phyloP scores from a whole-genome alignment of 2,329 filamentous ascomycete species.

The Chaetoscypha palmicola region DNA sequence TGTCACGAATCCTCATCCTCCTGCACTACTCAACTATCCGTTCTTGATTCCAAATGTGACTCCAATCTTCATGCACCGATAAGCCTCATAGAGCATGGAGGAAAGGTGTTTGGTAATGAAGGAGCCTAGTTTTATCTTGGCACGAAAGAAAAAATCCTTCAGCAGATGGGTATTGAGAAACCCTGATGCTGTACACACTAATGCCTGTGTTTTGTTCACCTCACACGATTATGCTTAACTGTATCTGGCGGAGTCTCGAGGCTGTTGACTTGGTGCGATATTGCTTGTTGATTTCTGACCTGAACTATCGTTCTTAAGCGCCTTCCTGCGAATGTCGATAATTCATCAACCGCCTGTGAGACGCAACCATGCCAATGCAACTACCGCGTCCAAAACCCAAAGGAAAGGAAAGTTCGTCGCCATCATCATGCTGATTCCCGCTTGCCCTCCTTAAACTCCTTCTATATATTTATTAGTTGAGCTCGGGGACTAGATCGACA shows the following conservation, averaged over 20 bases:
- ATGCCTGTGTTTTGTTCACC: conserved; percentile 32
- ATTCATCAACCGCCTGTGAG: conserved; percentile 17
- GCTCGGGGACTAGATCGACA: not conserved
- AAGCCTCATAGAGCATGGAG: conserved; percentile 40
- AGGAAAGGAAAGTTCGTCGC: conserved; percentile 20
- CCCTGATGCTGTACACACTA: conserved; percentile 44
- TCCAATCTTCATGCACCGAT: conserved; percentile 57
- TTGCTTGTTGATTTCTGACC: conserved; percentile 26
- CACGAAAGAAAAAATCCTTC: conserved; percentile 44
- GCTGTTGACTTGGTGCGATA: conserved; percentile 14
- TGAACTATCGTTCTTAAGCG: conserved; percentile 24
- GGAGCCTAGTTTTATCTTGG: conserved; percentile 38
- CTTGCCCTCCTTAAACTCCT: conserved; percentile 97
- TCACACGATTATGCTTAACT: conserved; percentile 6
- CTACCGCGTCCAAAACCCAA: conserved; percentile 26
- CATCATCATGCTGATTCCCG: conserved; percentile 68
- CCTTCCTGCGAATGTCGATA: conserved; percentile 20
- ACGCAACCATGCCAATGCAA: conserved; percentile 25
- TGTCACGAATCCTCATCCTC: too few relatives aligned
- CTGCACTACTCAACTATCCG: too few relatives aligned
- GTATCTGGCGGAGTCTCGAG: conserved; percentile 8
- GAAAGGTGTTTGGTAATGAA: conserved; percentile 61
- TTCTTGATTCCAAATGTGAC: too few relatives aligned
- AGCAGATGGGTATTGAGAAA: conserved; percentile 37
- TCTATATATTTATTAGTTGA: conserved; percentile 48